phyloP scores from a whole-genome alignment of 1,139 yeast genomes.

The Saccharomyces hybrid region DNA sequence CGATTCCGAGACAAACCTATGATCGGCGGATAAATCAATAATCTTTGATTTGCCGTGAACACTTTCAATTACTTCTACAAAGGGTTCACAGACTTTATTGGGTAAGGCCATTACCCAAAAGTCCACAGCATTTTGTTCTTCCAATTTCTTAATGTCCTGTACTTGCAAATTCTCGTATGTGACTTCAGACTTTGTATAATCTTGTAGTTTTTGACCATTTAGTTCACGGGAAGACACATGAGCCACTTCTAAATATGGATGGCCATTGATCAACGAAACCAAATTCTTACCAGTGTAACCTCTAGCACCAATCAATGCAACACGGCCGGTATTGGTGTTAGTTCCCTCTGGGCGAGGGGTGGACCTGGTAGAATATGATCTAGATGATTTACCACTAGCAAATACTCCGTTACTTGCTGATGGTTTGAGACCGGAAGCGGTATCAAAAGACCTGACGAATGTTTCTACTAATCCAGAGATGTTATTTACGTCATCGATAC shows the following conservation, averaged over 20 bases:
- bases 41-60: slow-evolving; percentile 62
- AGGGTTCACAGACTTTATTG: slow-evolving; percentile 95
- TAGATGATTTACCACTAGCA: slow-evolving; percentile 30
- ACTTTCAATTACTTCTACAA: slow-evolving; percentile 84
- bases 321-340: slow-evolving; percentile 53
- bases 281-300: slow-evolving; percentile 96
- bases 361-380: slow-evolving; percentile 37
- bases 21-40: slow-evolving; percentile 93
- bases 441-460: slow-evolving; percentile 40
- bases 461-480: slow-evolving; percentile 59
- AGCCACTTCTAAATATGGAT: slow-evolving; percentile 78
- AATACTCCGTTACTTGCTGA: slow-evolving; percentile 27
- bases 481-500: slow-evolving; percentile 57
- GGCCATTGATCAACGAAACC: slow-evolving; percentile 76
- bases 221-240: slow-evolving; percentile 96
- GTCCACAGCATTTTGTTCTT: slow-evolving; percentile 71
- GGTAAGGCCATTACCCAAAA: slow-evolving; percentile 99
- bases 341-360: slow-evolving; percentile 71
- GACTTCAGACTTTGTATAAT: slow-evolving; percentile 75
- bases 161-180: slow-evolving; percentile 78
- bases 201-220: slow-evolving; percentile 76
- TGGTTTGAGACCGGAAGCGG: slow-evolving; percentile 10
- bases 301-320: slow-evolving; percentile 96
- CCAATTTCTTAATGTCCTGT: slow-evolving; percentile 77
- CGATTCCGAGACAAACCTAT: slow-evolving; percentile 80